A percentile compares a stretch with the other conserved stretches of the same genome.
phyloP scores from a whole-genome alignment of 1,284 basidiomycete species.

The Moniliophthora roreri region DNA sequence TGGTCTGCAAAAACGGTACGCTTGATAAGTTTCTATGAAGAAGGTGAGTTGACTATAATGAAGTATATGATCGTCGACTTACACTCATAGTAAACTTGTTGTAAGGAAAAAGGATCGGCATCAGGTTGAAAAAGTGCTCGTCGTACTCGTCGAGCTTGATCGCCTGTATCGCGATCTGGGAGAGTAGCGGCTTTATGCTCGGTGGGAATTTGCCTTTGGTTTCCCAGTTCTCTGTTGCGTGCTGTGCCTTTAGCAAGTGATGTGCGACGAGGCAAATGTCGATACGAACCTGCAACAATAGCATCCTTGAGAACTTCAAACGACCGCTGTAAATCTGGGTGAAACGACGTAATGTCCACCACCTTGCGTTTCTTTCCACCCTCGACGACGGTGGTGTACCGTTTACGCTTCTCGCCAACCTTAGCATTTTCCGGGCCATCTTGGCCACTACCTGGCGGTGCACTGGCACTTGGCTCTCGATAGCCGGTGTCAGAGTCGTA shows the following conservation, averaged over 20 bases:
- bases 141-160: conserved; percentile 86
- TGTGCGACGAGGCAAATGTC: neutral
- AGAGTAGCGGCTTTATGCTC: conserved; percentile 71
- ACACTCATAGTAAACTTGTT: conserved; percentile 90
- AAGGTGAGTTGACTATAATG: conserved; percentile 7
- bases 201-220: conserved; percentile 89
- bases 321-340: conserved; percentile 63
- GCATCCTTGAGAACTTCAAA: conserved; percentile 64
- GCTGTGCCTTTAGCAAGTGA: neutral
- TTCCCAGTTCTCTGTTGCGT: conserved; percentile 58
- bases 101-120: conserved; percentile 89
- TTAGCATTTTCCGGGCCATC: conserved; percentile 17
- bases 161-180: conserved; percentile 74
- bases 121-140: conserved; percentile 87
- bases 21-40: conserved; percentile 75
- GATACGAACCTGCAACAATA: conserved; percentile 51
- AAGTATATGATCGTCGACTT: conserved; percentile 24
- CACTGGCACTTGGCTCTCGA: neutral
- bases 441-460: neutral
- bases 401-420: conserved; percentile 48
- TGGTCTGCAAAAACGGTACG: conserved; percentile 75
- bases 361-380: conserved; percentile 68
- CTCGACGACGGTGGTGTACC: conserved; percentile 47
- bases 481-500: neutral
- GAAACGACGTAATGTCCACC: conserved; percentile 66